These are phyloP conservation scores for Scopulariopsis brevicaulis DNA, from an alignment of 2,329 filamentous ascomycete genomes.

Conservation along the genomic window DNA sequence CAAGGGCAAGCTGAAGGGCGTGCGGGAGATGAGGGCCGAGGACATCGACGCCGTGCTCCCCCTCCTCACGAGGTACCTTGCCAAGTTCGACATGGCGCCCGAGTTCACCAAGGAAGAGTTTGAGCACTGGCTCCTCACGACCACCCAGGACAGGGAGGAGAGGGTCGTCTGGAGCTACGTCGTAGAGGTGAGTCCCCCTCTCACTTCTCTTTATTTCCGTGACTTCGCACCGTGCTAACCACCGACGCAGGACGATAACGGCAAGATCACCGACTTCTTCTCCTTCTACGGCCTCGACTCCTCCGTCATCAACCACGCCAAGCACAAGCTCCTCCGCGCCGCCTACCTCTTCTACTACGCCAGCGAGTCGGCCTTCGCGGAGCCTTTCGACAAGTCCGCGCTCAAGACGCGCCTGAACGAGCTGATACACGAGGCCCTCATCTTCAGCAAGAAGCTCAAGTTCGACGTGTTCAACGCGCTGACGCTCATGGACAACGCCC, in stretches of 20 bases:
- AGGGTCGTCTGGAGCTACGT: conserved; percentile 93
- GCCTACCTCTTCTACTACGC: conserved; percentile 98
- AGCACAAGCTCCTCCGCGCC: conserved; percentile 70
- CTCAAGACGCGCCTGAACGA: conserved; percentile 72
- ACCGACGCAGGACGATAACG: conserved; percentile 39
- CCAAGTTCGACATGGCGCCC: conserved; percentile 74
- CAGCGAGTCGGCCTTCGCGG: conserved; percentile 61
- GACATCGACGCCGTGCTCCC: conserved; percentile 68
- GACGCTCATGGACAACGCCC: conserved; percentile 82
- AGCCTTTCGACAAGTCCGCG: conserved; percentile 39
- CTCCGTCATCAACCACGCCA: conserved; percentile 72
- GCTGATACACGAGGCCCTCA: conserved; percentile 74
- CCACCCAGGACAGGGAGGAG: conserved; percentile 52
- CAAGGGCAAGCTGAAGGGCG: conserved; percentile 57
- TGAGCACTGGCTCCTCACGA: conserved; percentile 61
- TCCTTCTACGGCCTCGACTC: conserved; percentile 95
- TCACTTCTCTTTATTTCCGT: background rate
- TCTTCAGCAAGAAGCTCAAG: conserved; percentile 69
- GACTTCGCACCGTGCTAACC: conserved; percentile 3
- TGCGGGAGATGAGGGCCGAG: conserved; percentile 68
- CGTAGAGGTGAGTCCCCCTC: conserved; percentile 50
- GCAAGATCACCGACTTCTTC: conserved; percentile 90
- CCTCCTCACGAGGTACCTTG: conserved; percentile 66
- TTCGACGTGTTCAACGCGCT: conserved; percentile 98
- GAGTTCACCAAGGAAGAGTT: conserved; percentile 72